Conservation (phyloP, 2,329 filamentous ascomycete genomes). For the Colletotrichum orchidophilum region DNA sequence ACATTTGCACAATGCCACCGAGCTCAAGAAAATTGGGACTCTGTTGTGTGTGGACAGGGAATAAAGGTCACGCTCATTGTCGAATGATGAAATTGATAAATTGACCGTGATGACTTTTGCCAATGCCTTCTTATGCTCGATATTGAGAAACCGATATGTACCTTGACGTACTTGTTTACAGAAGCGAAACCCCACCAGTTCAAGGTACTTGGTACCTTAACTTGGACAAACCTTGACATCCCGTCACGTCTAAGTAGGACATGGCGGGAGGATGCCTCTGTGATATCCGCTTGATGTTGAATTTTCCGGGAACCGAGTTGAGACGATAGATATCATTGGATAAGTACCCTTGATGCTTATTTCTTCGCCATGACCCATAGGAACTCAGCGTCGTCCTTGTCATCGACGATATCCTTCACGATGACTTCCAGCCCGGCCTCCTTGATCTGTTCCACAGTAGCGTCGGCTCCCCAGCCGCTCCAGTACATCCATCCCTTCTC, state of each 20-base stretch:
- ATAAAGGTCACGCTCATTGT: not conserved
- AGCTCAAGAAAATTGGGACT: not conserved
- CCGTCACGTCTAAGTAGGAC: not conserved
- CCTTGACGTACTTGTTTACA: not conserved
- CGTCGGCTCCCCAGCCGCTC: conserved; percentile 51
- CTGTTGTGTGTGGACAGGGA: not conserved
- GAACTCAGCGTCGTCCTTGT: conserved; percentile 45
- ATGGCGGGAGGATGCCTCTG: not conserved
- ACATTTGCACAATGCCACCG: not conserved
- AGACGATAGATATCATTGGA: not conserved
- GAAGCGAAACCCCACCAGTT: not conserved
- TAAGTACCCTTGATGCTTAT: not conserved
- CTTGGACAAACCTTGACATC: not conserved
- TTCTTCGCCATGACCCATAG: conserved; percentile 52
- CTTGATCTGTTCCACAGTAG: conserved; percentile 42
- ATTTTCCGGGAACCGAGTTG: not conserved
- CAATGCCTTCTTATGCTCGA: not conserved
- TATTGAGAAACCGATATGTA: not conserved
- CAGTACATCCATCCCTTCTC: conserved; percentile 55
- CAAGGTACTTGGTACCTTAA: not conserved
- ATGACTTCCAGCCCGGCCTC: conserved; percentile 46
- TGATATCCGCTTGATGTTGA: not conserved
- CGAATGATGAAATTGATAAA: not conserved
- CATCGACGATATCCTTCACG: conserved; percentile 41
- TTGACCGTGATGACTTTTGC: not conserved